phyloP scores from a whole-genome alignment of 164 flowering plant species.

The Magnolia officinalis region DNA sequence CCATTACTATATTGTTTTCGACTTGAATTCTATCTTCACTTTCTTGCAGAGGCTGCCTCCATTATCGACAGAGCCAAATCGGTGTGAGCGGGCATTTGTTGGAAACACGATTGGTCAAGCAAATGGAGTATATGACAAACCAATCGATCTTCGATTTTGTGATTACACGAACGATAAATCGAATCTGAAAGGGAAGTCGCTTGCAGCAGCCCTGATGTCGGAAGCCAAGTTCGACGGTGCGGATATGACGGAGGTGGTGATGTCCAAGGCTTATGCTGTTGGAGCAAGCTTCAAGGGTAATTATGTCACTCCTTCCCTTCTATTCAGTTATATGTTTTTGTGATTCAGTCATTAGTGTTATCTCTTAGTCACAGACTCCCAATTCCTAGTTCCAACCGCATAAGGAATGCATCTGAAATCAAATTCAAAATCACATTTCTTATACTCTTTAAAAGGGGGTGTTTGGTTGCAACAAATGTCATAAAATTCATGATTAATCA shows the following conservation, averaged over 20 bases:
- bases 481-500: too few species aligned
- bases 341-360: not conserved
- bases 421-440: too few species aligned
- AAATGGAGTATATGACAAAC: constrained; percentile 94
- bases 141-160: constrained; percentile 92
- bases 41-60: constrained; percentile 75
- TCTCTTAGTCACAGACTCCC: not conserved
- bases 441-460: too few species aligned
- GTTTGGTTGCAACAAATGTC: too few species aligned
- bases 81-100: constrained; percentile 86
- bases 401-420: too few species aligned
- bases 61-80: constrained; percentile 75
- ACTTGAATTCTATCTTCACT: constrained; percentile 3
- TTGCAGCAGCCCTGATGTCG: constrained; percentile 92
- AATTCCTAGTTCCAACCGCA: not conserved
- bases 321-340: not conserved
- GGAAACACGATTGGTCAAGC: constrained; percentile 99
- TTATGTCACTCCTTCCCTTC: not conserved
- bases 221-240: constrained; percentile 98
- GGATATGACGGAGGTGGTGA: constrained; percentile 92
- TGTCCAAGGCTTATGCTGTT: constrained; percentile 99
- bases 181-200: constrained; percentile 88
- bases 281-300: constrained; percentile 97
- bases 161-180: constrained; percentile 85
- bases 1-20: not conserved